Evolutionary conservation across 2,329 filamentous ascomycete species (phyloP), one percentile per base, ranked within the genome.

Genomic region (Penicillium sp.): DNA sequence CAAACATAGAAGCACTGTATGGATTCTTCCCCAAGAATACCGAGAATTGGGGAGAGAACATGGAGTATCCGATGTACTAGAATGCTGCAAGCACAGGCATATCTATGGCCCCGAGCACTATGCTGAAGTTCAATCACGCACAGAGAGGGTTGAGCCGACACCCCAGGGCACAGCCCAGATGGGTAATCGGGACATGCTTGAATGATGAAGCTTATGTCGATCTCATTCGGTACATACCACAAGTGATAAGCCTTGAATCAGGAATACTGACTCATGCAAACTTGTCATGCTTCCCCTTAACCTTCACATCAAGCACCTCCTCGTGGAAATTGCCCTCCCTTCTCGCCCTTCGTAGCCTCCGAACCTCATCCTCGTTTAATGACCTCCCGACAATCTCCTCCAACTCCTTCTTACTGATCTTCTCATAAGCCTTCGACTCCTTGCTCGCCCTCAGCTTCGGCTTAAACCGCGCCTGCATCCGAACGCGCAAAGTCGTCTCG

Each of bases 401-500:
- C 42, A 96, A 76, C 73, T 96, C 90, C 64, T 87, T 87, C 55
- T 89, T 81, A 65, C 86, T 92, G 51, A 99, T 89, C 76, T 92
- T 95, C 63, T 92, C 86, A 61, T 82, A 81, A 0, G 89, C 88
- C 76, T 88, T 94, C 58, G 90, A 88, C 68, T 92, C 90, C 74
- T 92, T 95, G 0, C 80, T 83, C 9, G 87, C 87, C 72, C 87
- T 89, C 41, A 94, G 72, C 56, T 82, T 82, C 8, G 92, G 92
- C 78, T 96, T 96, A 77, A 95, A 97, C 45, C 89, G 81, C 20
- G 92, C 90, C 75, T 97, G 92, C 92, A 97, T 96, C 48, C 92
- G 87, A 63, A 97, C 83, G 44, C 90, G 81, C 54, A 95, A 69
- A 6, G 85, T 87, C 9, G 89, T 90, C 62, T 81, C 82, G 65